These are phyloP conservation scores for Podospora appendiculata DNA, from an alignment of 495 filamentous ascomycete genomes.

Conservation along the genomic window DNA sequence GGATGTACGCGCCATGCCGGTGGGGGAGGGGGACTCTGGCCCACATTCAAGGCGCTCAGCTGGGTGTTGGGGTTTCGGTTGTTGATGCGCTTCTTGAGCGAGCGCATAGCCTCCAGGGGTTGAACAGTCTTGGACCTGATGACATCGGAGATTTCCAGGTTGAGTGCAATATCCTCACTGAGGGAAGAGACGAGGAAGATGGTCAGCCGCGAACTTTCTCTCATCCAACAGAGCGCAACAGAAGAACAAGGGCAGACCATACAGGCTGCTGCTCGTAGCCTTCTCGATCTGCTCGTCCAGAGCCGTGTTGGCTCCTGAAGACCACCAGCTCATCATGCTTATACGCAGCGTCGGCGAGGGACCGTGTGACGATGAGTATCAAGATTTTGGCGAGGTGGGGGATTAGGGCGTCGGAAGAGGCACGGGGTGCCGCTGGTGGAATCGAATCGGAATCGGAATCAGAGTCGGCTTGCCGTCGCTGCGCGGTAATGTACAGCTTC, in stretches of 20 bases:
- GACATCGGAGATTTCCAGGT: constrained; percentile 93
- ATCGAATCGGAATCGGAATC: too few relatives aligned
- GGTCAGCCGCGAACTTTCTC: neutral
- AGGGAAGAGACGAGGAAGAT: constrained; percentile 11
- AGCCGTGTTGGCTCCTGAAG: constrained; percentile 63
- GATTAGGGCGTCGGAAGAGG: too few relatives aligned
- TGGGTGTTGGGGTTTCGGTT: constrained; percentile 96
- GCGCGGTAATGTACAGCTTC: too few relatives aligned
- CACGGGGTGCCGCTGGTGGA: too few relatives aligned
- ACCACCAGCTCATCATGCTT: constrained; percentile 84
- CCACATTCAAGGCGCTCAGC: constrained; percentile 82
- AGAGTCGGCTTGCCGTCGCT: too few relatives aligned
- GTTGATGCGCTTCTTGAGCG: constrained; percentile 84
- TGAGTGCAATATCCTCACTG: constrained; percentile 93
- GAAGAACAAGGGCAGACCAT: constrained; percentile 19
- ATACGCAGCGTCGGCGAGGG: too few relatives aligned
- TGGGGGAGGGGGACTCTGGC: constrained; percentile 5
- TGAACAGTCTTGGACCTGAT: constrained; percentile 95
- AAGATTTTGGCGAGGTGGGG: too few relatives aligned
- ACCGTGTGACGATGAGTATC: too few relatives aligned
- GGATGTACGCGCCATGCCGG: neutral
- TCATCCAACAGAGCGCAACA: neutral
- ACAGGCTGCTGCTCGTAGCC: constrained; percentile 90
- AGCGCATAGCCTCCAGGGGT: constrained; percentile 95
- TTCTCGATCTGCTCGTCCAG: constrained; percentile 95